Conservation (phyloP, 2,329 filamentous ascomycete species). For the Didymella lethalis region DNA sequence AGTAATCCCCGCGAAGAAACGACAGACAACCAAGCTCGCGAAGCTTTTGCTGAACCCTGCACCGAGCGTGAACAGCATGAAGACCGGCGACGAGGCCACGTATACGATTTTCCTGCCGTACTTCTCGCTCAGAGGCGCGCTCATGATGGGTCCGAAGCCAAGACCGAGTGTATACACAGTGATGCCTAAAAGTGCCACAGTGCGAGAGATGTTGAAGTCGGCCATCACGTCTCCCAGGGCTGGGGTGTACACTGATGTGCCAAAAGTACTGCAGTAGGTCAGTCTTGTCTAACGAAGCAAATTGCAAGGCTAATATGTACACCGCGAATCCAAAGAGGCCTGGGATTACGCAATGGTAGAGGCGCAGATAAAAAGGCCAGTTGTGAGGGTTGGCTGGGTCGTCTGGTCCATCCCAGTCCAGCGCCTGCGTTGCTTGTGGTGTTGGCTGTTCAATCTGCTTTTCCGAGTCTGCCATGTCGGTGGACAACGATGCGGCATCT, state of each 20-base stretch:
- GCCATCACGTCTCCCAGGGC: conserved; percentile 57
- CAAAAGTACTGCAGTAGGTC: conserved; percentile 56
- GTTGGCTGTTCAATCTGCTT: neutral
- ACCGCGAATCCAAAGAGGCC: conserved; percentile 49
- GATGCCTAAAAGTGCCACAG: conserved; percentile 65
- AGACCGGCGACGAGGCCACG: conserved; percentile 55
- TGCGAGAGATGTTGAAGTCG: conserved; percentile 64
- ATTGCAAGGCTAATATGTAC: conserved; percentile 27
- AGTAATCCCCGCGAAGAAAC: conserved; percentile 77
- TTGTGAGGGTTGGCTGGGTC: conserved; percentile 52
- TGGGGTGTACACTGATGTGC: conserved; percentile 63
- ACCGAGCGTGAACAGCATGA: conserved; percentile 65
- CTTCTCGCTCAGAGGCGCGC: conserved; percentile 66
- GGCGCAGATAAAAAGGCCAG: conserved; percentile 44
- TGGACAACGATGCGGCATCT: conserved; percentile 1
- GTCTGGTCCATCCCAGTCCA: conserved; percentile 46
- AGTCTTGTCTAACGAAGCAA: neutral
- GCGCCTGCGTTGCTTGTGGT: neutral
- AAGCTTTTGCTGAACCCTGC: conserved; percentile 62
- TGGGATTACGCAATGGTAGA: conserved; percentile 47
- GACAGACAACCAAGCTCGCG: conserved; percentile 60
- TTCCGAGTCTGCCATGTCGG: conserved; percentile 10
- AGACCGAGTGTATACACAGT: conserved; percentile 69
- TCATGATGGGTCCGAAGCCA: conserved; percentile 66
- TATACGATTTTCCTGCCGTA: conserved; percentile 65